phyloP scores from a whole-genome alignment of 805 yeast species.

The Yamadazyma insecticola region DNA sequence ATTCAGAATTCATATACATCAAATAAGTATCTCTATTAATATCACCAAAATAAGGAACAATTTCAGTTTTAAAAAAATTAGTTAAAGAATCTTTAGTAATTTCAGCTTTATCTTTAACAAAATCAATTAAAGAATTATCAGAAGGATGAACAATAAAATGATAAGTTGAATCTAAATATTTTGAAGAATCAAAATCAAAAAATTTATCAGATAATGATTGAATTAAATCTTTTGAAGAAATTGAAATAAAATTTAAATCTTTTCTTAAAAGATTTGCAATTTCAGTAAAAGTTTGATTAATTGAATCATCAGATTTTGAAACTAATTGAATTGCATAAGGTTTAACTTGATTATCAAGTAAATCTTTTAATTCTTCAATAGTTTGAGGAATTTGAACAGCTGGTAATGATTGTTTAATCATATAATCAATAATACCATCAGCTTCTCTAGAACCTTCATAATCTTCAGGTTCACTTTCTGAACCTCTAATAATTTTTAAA shows the following conservation, averaged over 20 bases:
- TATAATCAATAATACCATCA: conserved; percentile 68
- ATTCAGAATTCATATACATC: conserved; percentile 62
- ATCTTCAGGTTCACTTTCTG: conserved; percentile 45
- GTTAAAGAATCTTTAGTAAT: conserved; percentile 32
- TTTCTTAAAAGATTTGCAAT: conserved; percentile 67
- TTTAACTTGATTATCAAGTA: conserved; percentile 44
- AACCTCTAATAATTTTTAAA: conserved; percentile 68
- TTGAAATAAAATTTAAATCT: conserved; percentile 51
- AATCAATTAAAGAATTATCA: conserved; percentile 44
- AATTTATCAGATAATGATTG: conserved; percentile 32
- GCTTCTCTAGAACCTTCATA: conserved; percentile 86
- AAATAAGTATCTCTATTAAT: conserved; percentile 75
- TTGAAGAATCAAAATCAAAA: conserved; percentile 27
- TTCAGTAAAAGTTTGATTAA: conserved; percentile 53
- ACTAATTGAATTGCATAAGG: conserved; percentile 54
- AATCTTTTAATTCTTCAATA: conserved; percentile 46
- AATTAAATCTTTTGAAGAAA: conserved; percentile 35
- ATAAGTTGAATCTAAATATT: conserved; percentile 8
- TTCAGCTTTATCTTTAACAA: conserved; percentile 25
- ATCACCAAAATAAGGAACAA: conserved; percentile 84
- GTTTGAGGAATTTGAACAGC: conserved; percentile 45
- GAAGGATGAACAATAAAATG: conserved; percentile 47
- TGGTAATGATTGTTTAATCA: conserved; percentile 81
- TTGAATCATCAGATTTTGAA: conserved; percentile 24
- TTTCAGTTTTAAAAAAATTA: conserved; percentile 54